Conservation (phyloP, 306 rosid genomes). For the Myrica gale region DNA sequence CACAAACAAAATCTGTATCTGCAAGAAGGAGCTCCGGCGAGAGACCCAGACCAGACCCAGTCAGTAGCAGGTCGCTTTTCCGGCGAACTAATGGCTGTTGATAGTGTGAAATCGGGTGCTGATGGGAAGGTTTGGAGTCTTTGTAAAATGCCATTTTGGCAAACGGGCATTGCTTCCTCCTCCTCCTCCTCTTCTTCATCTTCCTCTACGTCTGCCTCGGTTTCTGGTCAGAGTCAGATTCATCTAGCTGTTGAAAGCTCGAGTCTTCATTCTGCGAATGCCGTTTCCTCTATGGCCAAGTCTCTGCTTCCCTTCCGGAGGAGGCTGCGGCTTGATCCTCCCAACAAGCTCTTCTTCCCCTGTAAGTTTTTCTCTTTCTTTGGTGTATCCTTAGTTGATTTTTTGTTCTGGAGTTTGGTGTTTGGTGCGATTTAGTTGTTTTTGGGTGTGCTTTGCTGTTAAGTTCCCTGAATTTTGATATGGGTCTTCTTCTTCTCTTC, state of each 20-base stretch:
- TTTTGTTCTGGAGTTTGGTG: conserved; percentile 9
- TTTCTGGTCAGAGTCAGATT: conserved; percentile 42
- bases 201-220: background rate
- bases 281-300: conserved; percentile 74
- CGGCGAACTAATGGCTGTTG: conserved; percentile 55
- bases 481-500: conserved; percentile 10
- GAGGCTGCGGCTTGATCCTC: conserved; percentile 92
- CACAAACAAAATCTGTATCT: conserved; percentile 30
- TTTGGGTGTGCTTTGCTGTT: conserved; percentile 20
- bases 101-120: conserved; percentile 48
- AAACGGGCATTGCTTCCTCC: conserved; percentile 45
- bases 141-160: conserved; percentile 81
- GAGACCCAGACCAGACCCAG: conserved; percentile 17
- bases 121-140: conserved; percentile 68
- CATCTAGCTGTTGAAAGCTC: conserved; percentile 59
- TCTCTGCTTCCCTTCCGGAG: conserved; percentile 78
- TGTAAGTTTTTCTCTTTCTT: conserved; percentile 43
- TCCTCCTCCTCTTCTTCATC: conserved; percentile 40
- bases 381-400: conserved; percentile 10
- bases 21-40: conserved; percentile 12
- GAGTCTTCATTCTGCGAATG: conserved; percentile 42
- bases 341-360: conserved; percentile 89
- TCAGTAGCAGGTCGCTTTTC: conserved; percentile 21
- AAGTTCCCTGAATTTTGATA: background rate
- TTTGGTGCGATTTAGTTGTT: conserved; percentile 18